Evolutionary conservation across 2,329 filamentous ascomycete genomes (phyloP), one percentile per base, ranked within the genome.

Genomic region (Plectosphaerella cucumerina): DNA sequence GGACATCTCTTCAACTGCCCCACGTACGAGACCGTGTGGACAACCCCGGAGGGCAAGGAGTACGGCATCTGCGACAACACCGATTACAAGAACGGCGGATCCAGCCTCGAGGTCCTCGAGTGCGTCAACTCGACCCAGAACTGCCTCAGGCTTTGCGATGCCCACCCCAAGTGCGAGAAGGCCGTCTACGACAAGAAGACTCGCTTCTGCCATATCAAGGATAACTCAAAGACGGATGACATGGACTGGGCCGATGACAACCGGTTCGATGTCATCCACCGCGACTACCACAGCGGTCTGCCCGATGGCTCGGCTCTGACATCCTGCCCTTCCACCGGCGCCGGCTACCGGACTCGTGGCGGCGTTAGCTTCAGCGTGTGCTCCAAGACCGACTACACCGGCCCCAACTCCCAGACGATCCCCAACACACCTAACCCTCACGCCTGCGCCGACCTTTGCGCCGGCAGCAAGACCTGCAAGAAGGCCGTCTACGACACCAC

Each of bases 401-500:
- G 54, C 10, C 35, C 42, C 44, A 52, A 31, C 20, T 52, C 46
- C 31, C 48, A 52, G 20, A 47, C 43, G 23, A 47, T 56, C 39
- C 37, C 48, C 15, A 49, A 41, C 22, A 53, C 52, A 22, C 49
- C 52, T 34, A 54, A 48, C 35, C 39, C 52, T 11, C 54, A 54
- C 31, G 50, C 52, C 37, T 56, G 54, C 23, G 50, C 54, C 3
- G 52, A 56, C 26, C 50, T 50, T 22, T 56, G 54, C 50, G 51
- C 54, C 37, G 50, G 48, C 31, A 56, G 47, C 4, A 46, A 47
- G 45, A 41, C 22, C 41, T 56, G 54, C 47, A 43, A 41, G 18
- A 56, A 56, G 52, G 23, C 52, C 5, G 59, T 61, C 1, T 60
- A 56, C 6, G 59, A 61, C 42, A 15, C 53, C 48, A 44, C 48